Percentiles rank a stretch among this genome's conserved stretches.
These are phyloP conservation scores for Monilinia fructigena DNA, from an alignment of 2,329 filamentous ascomycete genomes.

Conservation along the genomic window DNA sequence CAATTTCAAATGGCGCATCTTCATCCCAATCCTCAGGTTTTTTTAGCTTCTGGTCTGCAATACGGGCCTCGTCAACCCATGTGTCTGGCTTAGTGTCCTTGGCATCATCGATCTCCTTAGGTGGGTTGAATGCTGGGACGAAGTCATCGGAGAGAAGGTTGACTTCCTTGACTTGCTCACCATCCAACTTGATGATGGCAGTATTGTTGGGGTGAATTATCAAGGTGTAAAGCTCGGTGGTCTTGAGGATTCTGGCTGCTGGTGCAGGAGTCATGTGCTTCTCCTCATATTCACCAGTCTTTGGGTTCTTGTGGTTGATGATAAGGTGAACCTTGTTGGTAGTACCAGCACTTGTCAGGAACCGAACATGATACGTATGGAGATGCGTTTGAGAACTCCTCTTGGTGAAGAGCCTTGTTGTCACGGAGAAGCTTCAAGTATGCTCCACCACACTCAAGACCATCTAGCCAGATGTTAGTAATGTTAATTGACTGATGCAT, in stretches of 20 bases:
- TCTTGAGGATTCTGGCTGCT: constrained; percentile 84
- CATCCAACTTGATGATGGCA: constrained; percentile 88
- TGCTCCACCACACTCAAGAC: constrained; percentile 94
- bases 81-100: constrained; percentile 91
- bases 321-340: constrained; percentile 99
- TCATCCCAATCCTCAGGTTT: constrained; percentile 99
- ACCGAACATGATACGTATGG: constrained; percentile 99
- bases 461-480: constrained; percentile 58
- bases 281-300: constrained; percentile 99
- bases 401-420: constrained; percentile 92
- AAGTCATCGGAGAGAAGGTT: constrained; percentile 88
- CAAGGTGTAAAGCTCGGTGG: constrained; percentile 91
- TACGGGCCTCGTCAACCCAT: constrained; percentile 93
- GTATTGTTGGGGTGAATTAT: constrained; percentile 97
- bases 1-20: constrained; percentile 93
- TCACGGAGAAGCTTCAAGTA: constrained; percentile 99
- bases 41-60: constrained; percentile 86
- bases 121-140: constrained; percentile 86
- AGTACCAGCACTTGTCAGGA: constrained; percentile 96
- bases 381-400: constrained; percentile 96
- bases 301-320: constrained; percentile 99
- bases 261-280: constrained; percentile 91
- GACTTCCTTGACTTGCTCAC: constrained; percentile 82
- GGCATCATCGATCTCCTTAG: constrained; percentile 89
- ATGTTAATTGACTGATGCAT: constrained; percentile 16